A percentile compares a stretch with the other conserved stretches of the same genome.
Conservation (phyloP, 768 basidiomycete genomes). For the Hygrocybe punicea region DNA sequence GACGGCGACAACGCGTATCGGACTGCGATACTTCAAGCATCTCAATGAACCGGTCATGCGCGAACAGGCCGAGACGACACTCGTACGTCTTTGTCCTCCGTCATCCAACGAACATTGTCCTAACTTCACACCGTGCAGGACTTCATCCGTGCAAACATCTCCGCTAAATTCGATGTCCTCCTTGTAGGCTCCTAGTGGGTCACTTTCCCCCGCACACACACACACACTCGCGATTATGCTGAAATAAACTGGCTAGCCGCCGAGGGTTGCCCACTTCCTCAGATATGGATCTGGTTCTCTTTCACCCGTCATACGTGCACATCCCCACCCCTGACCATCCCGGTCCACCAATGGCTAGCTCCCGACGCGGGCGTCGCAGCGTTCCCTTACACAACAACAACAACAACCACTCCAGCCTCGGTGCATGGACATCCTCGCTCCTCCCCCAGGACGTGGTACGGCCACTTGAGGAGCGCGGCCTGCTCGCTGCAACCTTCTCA, state of each 20-base stretch:
- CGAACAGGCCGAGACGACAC: neutral
- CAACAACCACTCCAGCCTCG: neutral
- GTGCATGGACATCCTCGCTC: neutral
- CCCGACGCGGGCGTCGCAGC: conserved; percentile 1
- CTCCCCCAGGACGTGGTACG: neutral
- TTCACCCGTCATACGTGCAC: conserved; percentile 45
- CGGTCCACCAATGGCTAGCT: conserved; percentile 11
- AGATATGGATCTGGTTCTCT: conserved; percentile 43
- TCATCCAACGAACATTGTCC: neutral
- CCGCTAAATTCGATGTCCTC: conserved; percentile 46
- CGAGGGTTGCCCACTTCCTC: conserved; percentile 38
- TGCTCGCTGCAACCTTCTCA: neutral
- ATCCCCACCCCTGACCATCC: conserved; percentile 37
- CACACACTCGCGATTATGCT: neutral
- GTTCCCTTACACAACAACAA: neutral
- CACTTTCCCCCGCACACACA: neutral
- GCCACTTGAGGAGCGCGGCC: neutral
- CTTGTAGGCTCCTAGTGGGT: conserved; percentile 60
- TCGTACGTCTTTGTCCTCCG: neutral
- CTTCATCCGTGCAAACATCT: conserved; percentile 47
- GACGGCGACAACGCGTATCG: conserved; percentile 35
- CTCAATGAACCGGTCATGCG: conserved; percentile 23
- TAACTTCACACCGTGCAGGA: conserved; percentile 31
- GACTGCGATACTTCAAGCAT: conserved; percentile 41
- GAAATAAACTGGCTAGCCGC: conserved; percentile 40